Evolutionary conservation across 192 early-diverging fungal species (phyloP).

Genomic region (Phlyctochytrium arcticum): DNA sequence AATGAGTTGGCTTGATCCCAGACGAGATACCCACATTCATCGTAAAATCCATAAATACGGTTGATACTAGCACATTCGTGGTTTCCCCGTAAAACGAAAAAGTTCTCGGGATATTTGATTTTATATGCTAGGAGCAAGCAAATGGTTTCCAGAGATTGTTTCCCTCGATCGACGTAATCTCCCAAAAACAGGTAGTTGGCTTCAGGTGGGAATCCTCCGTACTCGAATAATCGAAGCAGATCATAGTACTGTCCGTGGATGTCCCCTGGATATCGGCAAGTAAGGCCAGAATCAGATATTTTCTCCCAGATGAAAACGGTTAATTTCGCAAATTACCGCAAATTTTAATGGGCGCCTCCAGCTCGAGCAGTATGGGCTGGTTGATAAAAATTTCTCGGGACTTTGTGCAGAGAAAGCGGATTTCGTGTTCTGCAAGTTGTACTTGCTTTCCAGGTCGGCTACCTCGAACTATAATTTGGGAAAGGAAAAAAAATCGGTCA

Average conservation of each 20-base stretch:
- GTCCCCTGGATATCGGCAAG: conserved; percentile 57
- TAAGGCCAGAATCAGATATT: conserved; percentile 38
- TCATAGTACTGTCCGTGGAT: conserved; percentile 98
- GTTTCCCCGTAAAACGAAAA: conserved; percentile 98
- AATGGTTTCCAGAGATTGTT: conserved; percentile 97
- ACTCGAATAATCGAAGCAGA: conserved; percentile 90
- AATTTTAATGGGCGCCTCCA: conserved; percentile 45
- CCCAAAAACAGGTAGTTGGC: conserved; percentile 96
- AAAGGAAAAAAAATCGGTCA: conserved; percentile 10
- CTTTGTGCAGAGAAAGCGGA: conserved; percentile 89
- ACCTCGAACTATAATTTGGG: conserved; percentile 71
- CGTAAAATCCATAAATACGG: conserved; percentile 97
- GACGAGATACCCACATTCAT: conserved; percentile 72
- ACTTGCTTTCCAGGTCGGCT: conserved; percentile 95
- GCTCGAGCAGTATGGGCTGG: conserved; percentile 66
- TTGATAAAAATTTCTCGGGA: conserved; percentile 92
- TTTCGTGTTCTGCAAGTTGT: conserved; percentile 90
- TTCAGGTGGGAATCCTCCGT: conserved; percentile 93
- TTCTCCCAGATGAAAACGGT: neutral
- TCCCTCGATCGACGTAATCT: conserved; percentile 97
- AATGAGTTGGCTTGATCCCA: conserved; percentile 1
- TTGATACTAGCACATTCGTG: conserved; percentile 97
- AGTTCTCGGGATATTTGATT: conserved; percentile 99
- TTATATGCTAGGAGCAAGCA: conserved; percentile 96
- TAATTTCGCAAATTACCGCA: conserved; percentile 30